Percentiles rank a stretch among this genome's conserved stretches.
phyloP scores from a whole-genome alignment of 352 stramenopile species.

The Phytophthora pisi region DNA sequence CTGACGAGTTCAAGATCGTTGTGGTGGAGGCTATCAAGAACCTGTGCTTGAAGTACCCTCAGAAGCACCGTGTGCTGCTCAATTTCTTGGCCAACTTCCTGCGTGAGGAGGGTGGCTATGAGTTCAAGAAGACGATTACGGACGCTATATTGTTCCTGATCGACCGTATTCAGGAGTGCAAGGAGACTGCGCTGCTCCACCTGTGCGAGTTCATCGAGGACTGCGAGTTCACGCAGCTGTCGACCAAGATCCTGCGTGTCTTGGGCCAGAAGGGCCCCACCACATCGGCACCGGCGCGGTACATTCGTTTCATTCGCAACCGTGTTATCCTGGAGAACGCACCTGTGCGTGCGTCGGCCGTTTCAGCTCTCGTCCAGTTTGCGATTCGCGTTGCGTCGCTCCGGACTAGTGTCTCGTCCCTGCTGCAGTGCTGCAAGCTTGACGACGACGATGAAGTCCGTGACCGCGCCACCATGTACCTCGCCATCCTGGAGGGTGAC shows the following conservation, averaged over 20 bases:
- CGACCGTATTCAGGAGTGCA: conserved; percentile 96
- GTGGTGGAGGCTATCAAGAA: conserved; percentile 97
- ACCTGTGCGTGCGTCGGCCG: conserved; percentile 95
- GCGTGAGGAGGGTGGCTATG: conserved; percentile 95
- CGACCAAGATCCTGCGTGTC: conserved; percentile 95
- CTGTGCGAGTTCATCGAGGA: conserved; percentile 99
- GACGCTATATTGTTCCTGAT: conserved; percentile 98
- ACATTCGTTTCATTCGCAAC: conserved; percentile 99
- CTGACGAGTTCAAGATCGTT: conserved; percentile 99
- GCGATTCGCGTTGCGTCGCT: conserved; percentile 94
- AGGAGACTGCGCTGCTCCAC: conserved; percentile 96
- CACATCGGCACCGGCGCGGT: conserved; percentile 94
- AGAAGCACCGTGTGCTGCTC: conserved; percentile 97
- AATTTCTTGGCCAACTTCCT: conserved; percentile 99
- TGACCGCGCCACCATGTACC: conserved; percentile 91
- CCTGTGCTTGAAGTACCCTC: conserved; percentile 98
- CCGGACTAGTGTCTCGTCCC: conserved; percentile 91
- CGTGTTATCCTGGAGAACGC: conserved; percentile 99
- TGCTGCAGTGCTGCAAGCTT: conserved; percentile 95
- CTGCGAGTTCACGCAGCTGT: conserved; percentile 91
- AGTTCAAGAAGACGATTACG: conserved; percentile 99
- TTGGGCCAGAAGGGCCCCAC: conserved; percentile 95
- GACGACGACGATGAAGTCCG: conserved; percentile 99
- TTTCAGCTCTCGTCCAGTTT: conserved; percentile 97
- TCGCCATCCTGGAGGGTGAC: conserved; percentile 76